Conservation (phyloP, 106 monocot genomes). For the Gastrodia elata region DNA sequence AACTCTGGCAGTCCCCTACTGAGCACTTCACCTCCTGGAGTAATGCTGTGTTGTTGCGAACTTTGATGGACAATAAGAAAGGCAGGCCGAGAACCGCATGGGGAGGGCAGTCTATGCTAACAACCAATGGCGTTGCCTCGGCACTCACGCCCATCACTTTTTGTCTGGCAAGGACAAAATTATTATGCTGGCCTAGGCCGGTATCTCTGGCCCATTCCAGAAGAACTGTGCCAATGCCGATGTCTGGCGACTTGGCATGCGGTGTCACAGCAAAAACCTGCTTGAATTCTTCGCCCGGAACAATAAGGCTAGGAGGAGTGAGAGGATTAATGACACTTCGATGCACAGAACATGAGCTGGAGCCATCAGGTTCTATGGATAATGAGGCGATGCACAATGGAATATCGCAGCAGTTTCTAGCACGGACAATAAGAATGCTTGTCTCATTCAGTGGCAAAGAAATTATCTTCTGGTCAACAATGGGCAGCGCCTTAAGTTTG, state of each 20-base stretch:
- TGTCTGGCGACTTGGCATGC: conserved; percentile 19
- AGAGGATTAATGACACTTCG: conserved; percentile 25
- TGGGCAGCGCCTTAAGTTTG: conserved; percentile 28
- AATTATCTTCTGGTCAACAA: conserved; percentile 22
- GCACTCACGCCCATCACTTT: conserved; percentile 48
- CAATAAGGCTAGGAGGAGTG: conserved; percentile 22
- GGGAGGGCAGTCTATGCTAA: conserved; percentile 62
- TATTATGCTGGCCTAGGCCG: conserved; percentile 6
- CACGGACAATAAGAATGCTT: conserved; percentile 55
- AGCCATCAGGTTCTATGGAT: conserved; percentile 34
- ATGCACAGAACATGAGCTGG: conserved; percentile 22
- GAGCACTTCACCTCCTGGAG: conserved; percentile 92
- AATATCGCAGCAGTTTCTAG: conserved; percentile 75
- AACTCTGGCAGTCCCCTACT: conserved; percentile 73
- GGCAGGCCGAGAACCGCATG: conserved; percentile 73
- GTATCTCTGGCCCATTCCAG: conserved; percentile 54
- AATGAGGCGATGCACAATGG: conserved; percentile 50
- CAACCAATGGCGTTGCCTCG: conserved; percentile 73
- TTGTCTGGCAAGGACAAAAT: conserved; percentile 24
- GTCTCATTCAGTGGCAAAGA: conserved; percentile 54
- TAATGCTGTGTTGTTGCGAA: conserved; percentile 58
- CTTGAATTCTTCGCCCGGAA: conserved; percentile 75
- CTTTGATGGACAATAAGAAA: conserved; percentile 50
- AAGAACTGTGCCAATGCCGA: conserved; percentile 41
- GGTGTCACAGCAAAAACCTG: conserved; percentile 66